phyloP scores from a whole-genome alignment of 2,329 filamentous ascomycete species.

The Orbilia ellipsospora region DNA sequence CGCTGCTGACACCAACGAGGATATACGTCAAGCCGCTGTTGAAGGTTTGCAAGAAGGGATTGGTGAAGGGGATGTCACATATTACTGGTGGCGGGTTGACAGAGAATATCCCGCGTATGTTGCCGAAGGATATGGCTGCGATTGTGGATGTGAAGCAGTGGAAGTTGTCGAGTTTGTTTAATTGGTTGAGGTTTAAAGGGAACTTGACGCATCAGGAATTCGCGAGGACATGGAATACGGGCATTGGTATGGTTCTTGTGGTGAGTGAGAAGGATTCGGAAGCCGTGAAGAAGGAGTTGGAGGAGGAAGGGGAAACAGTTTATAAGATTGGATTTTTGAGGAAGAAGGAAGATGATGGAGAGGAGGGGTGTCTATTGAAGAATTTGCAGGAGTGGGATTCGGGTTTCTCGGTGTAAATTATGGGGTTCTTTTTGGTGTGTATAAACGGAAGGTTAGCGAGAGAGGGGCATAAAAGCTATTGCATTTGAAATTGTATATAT shows the following conservation, averaged over 20 bases:
- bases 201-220: slow-evolving; percentile 82
- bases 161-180: slow-evolving; percentile 81
- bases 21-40: slow-evolving; percentile 92
- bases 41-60: slow-evolving; percentile 69
- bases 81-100: slow-evolving; percentile 94
- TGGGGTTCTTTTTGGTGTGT: not conserved
- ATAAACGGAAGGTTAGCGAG: not conserved
- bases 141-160: slow-evolving; percentile 82
- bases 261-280: slow-evolving; percentile 75
- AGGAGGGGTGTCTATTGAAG: slow-evolving; percentile 55
- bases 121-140: slow-evolving; percentile 80
- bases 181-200: slow-evolving; percentile 82
- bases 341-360: slow-evolving; percentile 65
- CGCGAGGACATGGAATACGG: slow-evolving; percentile 92
- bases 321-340: slow-evolving; percentile 79
- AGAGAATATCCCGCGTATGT: slow-evolving; percentile 95
- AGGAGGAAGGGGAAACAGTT: slow-evolving; percentile 78
- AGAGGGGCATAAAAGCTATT: not conserved
- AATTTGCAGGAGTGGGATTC: slow-evolving; percentile 56
- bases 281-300: slow-evolving; percentile 71
- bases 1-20: slow-evolving; percentile 85
- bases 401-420: not conserved
- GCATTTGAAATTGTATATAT: slow-evolving; percentile 1
- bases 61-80: slow-evolving; percentile 92
- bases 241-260: slow-evolving; percentile 91